Base-by-base conservation (phyloP, 768 basidiomycete species). In the Hydnum rufescens region DNA sequence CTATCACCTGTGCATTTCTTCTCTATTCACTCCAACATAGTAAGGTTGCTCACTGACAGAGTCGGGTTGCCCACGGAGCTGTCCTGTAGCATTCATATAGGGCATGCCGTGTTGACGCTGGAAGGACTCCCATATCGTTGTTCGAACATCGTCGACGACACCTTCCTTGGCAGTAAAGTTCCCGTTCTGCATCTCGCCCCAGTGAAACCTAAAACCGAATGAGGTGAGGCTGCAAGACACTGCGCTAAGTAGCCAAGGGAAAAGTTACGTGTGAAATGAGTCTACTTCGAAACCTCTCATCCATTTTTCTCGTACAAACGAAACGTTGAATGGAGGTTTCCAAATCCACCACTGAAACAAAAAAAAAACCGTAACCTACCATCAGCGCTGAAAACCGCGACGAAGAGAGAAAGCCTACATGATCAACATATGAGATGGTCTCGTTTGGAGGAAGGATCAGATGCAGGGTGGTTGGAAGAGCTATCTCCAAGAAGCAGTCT, bases 221-320 rank as follows among this genome's bases (percentile, higher is more conserved):
- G 34, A 19, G 8, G 19, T 8, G 34, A 8, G 34, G 34, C 8
- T 8, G 8, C 8, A 19, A 39, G 8, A 39, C 34, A 39, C 34
- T 8, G 34, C 19, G 8, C 34, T 8, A 19, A 8, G 8, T 39
- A 39, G 34, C 19, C 19, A 39, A 8, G 56, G n/a, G n/a, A n/a
- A n/a, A n/a, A n/a, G n/a, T n/a, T 71, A 74, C 0, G 70, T 65
- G 54, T 74, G 72, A 58, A 74, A 73, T 5, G 72, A 69, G 54
- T 73, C 73, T 18, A 74, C 72, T 52, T 73, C 72, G 51, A 61
- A 66, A 1, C 71, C 72, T 52, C 67, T 60, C 0, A 57, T 59
- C 73, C 73, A 74, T 51, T 70, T 65, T 43, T 67, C 60, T 16
- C 71, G 64, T 52, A 74, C 72, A 55, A 69, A 74, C 23, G 63